phyloP scores from a whole-genome alignment of 345 rosid species.

The Camelina neglecta region DNA sequence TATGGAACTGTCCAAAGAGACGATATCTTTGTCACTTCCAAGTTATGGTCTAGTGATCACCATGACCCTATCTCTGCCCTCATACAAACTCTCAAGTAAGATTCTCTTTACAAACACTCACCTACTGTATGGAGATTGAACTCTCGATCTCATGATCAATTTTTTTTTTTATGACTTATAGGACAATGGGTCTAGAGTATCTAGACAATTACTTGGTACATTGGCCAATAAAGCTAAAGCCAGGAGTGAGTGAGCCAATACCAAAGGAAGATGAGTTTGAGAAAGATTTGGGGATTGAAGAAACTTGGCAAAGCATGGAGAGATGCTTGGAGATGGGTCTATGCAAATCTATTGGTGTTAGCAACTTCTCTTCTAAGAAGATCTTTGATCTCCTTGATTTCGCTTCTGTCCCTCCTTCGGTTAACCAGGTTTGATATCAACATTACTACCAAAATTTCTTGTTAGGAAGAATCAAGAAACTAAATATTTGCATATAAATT shows the following conservation, averaged over 20 bases:
- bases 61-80: constrained; percentile 83
- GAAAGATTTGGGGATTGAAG: constrained; percentile 58
- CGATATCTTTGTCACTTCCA: constrained; percentile 79
- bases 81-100: constrained; percentile 55
- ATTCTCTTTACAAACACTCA: constrained; percentile 2
- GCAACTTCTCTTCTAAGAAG: constrained; percentile 86
- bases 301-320: constrained; percentile 89
- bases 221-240: constrained; percentile 91
- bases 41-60: constrained; percentile 84
- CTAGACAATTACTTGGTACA: constrained; percentile 89
- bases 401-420: constrained; percentile 70
- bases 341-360: constrained; percentile 77
- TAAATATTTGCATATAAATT: neutral
- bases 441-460: constrained; percentile 16
- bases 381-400: constrained; percentile 55
- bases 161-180: constrained; percentile 13
- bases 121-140: neutral
- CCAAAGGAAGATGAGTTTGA: constrained; percentile 78
- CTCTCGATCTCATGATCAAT: neutral
- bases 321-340: constrained; percentile 74
- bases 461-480: neutral
- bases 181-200: constrained; percentile 74
- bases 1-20: constrained; percentile 55
- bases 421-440: constrained; percentile 60
- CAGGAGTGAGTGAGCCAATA: constrained; percentile 55